Base-by-base conservation (phyloP, 1,284 basidiomycete species). In the Puccinia coronata region DNA sequence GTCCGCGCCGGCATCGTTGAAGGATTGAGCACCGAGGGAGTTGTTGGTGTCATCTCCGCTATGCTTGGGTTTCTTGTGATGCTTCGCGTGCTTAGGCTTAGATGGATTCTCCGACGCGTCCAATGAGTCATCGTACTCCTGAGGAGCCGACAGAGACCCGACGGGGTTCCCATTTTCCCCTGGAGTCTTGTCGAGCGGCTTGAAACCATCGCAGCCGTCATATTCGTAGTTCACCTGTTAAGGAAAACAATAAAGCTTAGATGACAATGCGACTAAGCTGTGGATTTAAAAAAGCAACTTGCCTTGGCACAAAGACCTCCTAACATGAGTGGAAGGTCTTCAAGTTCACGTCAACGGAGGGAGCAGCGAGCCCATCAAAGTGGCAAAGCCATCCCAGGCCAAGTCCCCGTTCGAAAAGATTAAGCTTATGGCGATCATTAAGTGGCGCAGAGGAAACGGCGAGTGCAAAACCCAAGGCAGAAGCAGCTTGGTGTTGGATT, bases 181-280 rank as follows among this genome's bases (percentile, higher is more conserved):
- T n/a, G n/a, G n/a, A n/a, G n/a, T n/a, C n/a, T n/a, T n/a, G 53
- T 43, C 36, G 28, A 18, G 9, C 47, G 65, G 67, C 34, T 59
- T 47, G 53, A 79, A 79, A 34, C 41, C 59, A 20, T 71, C 36
- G 49, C 77, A 79, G n/a, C 77, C 77, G 6, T 69, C 67, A 34
- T 55, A 71, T n/a, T 67, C 51, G 53, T 79, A 79, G 51, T 79
- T 79, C 65, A 79, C 65, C 77, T 79, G 51, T n/a, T n/a, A n/a
- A 25, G 41, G 11, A 20, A 51, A n/a, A 2, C 43, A 11, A 34
- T 11, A 20, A 6, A 16, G 28, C 12, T 14, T 14, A 51, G 18
- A 20, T 14, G 49, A 14, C n/a, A n/a, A n/a, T n/a, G n/a, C n/a
- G n/a, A n/a, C n/a, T n/a, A n/a, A n/a, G n/a, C n/a, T n/a, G n/a